Evolutionary conservation across 306 rosid species (phyloP).

Genomic region (Prunus mira): DNA sequence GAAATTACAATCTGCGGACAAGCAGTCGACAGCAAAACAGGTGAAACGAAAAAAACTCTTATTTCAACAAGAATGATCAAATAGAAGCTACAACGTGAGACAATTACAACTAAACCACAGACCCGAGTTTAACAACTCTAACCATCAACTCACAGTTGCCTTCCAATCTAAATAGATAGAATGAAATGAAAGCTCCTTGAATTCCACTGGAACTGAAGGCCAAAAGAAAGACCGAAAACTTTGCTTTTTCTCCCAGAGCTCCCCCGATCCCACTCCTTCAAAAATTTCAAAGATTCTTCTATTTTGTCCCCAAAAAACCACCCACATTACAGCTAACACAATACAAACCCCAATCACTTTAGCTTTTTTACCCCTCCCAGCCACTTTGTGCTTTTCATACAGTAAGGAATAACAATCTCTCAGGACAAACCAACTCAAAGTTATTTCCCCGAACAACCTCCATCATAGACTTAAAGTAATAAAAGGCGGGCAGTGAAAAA

Average conservation of each 20-base stretch:
- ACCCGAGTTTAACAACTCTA: not conserved
- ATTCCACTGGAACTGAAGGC: not conserved
- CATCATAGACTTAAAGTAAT: not conserved
- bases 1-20: not conserved
- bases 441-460: not conserved
- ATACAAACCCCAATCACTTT: not conserved
- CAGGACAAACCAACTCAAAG: not conserved
- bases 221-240: not conserved
- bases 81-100: not conserved
- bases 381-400: not conserved
- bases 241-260: not conserved
- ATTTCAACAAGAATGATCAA: not conserved
- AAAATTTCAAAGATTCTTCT: not conserved
- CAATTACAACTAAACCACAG: not conserved
- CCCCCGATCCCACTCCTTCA: not conserved
- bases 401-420: not conserved
- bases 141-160: not conserved
- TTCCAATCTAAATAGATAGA: not conserved
- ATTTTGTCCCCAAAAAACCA: not conserved
- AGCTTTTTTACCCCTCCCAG: not conserved
- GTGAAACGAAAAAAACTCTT: not conserved
- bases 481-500: not conserved
- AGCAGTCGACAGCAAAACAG: not conserved
- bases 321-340: not conserved
- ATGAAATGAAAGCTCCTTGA: not conserved